These are phyloP conservation scores for Aegilops bicornis DNA, from an alignment of 176 grass and related monocot species.

Conservation along the genomic window DNA sequence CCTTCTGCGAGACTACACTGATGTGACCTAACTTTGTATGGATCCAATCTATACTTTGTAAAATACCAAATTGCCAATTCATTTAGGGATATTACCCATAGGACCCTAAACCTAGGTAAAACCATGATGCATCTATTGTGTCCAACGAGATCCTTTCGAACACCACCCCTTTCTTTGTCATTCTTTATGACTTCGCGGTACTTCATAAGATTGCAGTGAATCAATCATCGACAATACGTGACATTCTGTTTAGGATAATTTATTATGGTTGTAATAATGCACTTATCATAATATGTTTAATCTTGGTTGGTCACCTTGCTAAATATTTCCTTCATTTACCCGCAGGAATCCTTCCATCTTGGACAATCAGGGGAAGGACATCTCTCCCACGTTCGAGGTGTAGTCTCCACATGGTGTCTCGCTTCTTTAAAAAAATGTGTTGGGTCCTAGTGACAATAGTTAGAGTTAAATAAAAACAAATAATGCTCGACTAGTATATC, in stretches of 20 bases:
- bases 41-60: not conserved
- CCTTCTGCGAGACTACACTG: not conserved
- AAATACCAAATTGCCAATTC: not conserved
- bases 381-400: not conserved
- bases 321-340: not conserved
- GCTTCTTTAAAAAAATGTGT: not conserved
- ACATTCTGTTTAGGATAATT: no score
- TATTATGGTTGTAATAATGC: no score
- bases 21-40: not conserved
- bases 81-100: not conserved
- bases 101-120: no score
- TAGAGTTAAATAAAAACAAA: not conserved
- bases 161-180: no score
- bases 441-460: no score
- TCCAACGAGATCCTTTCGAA: no score
- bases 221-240: no score
- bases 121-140: no score
- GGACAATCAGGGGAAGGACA: not conserved
- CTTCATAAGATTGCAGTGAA: no score
- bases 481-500: not conserved
- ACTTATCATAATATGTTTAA: no score
- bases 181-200: no score
- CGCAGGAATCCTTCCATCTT: not conserved
- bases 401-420: not conserved
- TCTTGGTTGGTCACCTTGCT: no score